phyloP scores from a whole-genome alignment of 768 basidiomycete genomes.

The Panus rudis region DNA sequence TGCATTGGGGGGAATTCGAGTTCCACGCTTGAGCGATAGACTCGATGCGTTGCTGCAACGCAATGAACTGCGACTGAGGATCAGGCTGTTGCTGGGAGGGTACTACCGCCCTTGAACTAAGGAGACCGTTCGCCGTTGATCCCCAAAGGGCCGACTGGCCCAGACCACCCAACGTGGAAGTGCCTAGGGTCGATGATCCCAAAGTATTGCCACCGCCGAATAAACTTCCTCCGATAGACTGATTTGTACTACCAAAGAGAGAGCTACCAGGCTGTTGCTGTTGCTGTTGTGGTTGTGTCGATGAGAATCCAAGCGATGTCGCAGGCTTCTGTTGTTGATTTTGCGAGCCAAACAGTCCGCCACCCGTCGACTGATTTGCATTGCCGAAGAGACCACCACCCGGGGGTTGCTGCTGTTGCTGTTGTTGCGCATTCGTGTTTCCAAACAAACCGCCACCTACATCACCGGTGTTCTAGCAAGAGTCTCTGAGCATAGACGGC shows the following conservation, averaged over 20 bases:
- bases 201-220: constrained; percentile 30
- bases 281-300: constrained; percentile 22
- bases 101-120: constrained; percentile 32
- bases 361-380: constrained; percentile 8
- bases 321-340: constrained; percentile 23
- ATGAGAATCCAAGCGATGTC: constrained; percentile 4
- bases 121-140: constrained; percentile 23
- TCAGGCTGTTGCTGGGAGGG: constrained; percentile 46
- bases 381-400: constrained; percentile 16
- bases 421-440: constrained; percentile 9
- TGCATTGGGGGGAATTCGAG: constrained; percentile 56
- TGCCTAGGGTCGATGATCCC: constrained; percentile 21
- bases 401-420: background rate
- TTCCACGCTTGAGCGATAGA: constrained; percentile 66
- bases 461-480: constrained; percentile 3
- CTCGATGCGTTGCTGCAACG: constrained; percentile 54
- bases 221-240: constrained; percentile 9
- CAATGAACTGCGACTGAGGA: constrained; percentile 50
- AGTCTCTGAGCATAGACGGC: background rate
- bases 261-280: constrained; percentile 14
- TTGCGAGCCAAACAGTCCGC: constrained; percentile 18
- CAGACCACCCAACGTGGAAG: constrained; percentile 12
- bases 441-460: constrained; percentile 21
- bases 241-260: constrained; percentile 22
- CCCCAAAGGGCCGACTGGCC: constrained; percentile 7